Conservation (phyloP, 768 basidiomycete genomes). For the Roridomyces roridus region DNA sequence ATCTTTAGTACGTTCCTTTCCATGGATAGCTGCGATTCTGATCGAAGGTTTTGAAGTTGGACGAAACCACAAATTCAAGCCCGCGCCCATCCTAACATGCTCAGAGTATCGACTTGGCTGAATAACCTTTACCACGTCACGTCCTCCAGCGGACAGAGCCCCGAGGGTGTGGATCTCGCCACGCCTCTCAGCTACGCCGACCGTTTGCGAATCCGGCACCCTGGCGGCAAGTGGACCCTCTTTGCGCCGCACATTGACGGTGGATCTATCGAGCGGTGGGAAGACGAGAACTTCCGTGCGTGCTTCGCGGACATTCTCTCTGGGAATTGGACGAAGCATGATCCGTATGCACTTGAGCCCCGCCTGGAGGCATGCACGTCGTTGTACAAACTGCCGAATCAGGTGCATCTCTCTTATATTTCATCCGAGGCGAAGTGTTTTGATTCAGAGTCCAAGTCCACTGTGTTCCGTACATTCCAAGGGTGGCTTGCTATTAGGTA, state of each 20-base stretch:
- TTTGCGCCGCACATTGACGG: constrained; percentile 42
- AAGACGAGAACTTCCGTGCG: constrained; percentile 52
- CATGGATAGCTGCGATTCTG: neutral
- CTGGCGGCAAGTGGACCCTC: constrained; percentile 52
- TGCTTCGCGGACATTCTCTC: constrained; percentile 58
- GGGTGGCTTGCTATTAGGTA: constrained; percentile 66
- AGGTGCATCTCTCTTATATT: constrained; percentile 34
- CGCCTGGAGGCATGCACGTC: constrained; percentile 58
- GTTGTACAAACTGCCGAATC: constrained; percentile 53
- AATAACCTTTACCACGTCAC: constrained; percentile 53
- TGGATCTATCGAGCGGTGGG: constrained; percentile 68
- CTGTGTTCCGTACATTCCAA: constrained; percentile 57
- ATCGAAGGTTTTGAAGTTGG: constrained; percentile 23
- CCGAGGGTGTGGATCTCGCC: constrained; percentile 55
- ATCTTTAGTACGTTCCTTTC: constrained; percentile 52
- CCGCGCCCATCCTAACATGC: constrained; percentile 60
- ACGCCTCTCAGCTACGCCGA: constrained; percentile 66
- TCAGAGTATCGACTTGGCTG: constrained; percentile 53
- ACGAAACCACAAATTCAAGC: constrained; percentile 56
- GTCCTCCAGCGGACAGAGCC: constrained; percentile 30
- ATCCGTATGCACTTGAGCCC: constrained; percentile 59
- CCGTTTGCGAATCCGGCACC: constrained; percentile 66
- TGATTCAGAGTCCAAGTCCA: constrained; percentile 29
- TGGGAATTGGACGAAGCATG: constrained; percentile 58
- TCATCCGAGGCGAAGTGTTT: neutral